Conservation (phyloP, 495 filamentous ascomycete species). For the Penicillium coprophilum region DNA sequence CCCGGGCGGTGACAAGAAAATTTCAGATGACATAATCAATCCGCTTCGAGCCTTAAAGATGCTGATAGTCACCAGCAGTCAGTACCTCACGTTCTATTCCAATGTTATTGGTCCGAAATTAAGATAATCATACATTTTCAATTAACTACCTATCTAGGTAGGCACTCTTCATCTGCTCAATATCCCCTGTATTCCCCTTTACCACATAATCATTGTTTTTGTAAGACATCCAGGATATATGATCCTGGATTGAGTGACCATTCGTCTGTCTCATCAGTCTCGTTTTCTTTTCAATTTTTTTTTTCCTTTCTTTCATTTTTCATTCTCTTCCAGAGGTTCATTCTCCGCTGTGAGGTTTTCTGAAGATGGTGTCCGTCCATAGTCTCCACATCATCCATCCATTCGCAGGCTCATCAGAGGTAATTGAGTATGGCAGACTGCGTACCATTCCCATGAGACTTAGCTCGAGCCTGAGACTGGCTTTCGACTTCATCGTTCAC, state of each 20-base stretch:
- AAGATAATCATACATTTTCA: neutral
- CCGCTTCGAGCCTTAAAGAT: neutral
- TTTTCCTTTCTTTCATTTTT: neutral
- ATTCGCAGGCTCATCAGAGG: neutral
- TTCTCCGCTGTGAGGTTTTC: neutral
- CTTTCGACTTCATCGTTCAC: neutral
- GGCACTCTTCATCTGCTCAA: neutral
- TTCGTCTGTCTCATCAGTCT: neutral
- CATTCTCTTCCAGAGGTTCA: neutral
- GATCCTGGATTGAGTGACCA: neutral
- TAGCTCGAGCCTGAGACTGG: neutral
- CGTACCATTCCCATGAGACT: neutral
- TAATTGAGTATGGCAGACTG: neutral
- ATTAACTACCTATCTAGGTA: neutral
- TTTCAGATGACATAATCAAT: conserved; percentile 16
- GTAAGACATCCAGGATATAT: neutral
- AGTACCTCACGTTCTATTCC: neutral
- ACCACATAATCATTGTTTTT: neutral
- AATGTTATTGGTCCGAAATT: neutral
- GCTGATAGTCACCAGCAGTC: too few relatives aligned
- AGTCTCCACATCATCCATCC: neutral
- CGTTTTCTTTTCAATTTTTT: neutral
- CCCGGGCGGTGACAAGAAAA: conserved; percentile 21
- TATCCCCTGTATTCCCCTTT: neutral
- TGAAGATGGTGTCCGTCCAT: neutral